Evolutionary conservation across 2,329 filamentous ascomycete species (phyloP).

Genomic region (Penicillium sp.): DNA sequence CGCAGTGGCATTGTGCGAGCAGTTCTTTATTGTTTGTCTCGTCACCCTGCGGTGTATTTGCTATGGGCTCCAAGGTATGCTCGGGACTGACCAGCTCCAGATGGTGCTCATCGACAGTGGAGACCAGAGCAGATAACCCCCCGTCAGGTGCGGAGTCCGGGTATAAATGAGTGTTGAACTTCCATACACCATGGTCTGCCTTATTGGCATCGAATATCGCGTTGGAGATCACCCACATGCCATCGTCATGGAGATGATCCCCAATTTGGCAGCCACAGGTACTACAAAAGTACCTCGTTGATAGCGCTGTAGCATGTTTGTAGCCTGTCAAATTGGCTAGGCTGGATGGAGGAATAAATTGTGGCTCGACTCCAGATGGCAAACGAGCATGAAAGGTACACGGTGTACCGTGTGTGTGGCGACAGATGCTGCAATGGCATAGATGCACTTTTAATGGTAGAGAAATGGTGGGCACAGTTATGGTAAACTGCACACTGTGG

Average conservation of each 20-base stretch:
- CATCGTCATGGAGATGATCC: conserved; percentile 6
- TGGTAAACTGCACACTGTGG: conserved; percentile 27
- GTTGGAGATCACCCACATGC: conserved; percentile 23
- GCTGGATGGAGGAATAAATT: conserved; percentile 25
- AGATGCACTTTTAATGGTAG: conserved; percentile 43
- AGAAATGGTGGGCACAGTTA: conserved; percentile 32
- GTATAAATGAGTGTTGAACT: conserved; percentile 19
- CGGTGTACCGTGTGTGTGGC: conserved; percentile 39
- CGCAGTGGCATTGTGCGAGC: conserved; percentile 46
- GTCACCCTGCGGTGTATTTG: background rate
- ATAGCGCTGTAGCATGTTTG: conserved; percentile 25
- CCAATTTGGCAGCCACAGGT: conserved; percentile 45
- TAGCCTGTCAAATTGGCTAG: conserved; percentile 27
- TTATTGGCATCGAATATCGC: conserved; percentile 23
- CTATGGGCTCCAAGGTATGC: background rate
- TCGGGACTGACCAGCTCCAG: conserved; percentile 14
- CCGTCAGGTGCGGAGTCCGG: conserved; percentile 17
- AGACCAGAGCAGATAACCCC: conserved; percentile 19
- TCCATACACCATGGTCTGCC: conserved; percentile 16
- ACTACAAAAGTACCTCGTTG: conserved; percentile 42
- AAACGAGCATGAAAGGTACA: conserved; percentile 28
- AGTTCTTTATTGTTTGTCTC: conserved; percentile 18
- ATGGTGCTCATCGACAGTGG: conserved; percentile 12
- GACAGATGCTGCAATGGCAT: conserved; percentile 48
- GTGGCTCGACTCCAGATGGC: conserved; percentile 17